A percentile compares a stretch with the other conserved stretches of the same genome.
Evolutionary conservation across 495 filamentous ascomycete species (phyloP).

Genomic region (Xylaria venustula): DNA sequence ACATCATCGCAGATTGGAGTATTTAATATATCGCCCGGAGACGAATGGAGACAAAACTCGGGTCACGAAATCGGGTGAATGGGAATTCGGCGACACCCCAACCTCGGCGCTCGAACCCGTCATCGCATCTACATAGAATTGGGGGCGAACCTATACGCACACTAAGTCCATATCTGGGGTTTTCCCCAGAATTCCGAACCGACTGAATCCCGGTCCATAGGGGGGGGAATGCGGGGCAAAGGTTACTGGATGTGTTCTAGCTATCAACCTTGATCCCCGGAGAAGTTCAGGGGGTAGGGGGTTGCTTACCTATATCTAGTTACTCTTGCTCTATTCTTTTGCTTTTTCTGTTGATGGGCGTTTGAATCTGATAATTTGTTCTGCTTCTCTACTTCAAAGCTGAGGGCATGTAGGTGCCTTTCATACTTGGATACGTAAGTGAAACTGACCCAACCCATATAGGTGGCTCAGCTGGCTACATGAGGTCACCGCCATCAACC

Average conservation of each 20-base stretch:
- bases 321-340: too few species aligned
- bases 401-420: too few species aligned
- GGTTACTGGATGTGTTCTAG: background rate
- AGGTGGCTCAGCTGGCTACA: background rate
- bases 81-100: background rate
- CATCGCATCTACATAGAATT: background rate
- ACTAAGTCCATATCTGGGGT: background rate
- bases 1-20: background rate
- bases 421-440: too few species aligned
- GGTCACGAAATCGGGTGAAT: conserved; percentile 5
- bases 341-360: too few species aligned
- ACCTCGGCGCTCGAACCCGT: conserved; percentile 1
- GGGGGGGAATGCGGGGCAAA: background rate
- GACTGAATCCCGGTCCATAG: background rate
- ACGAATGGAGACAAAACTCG: background rate
- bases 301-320: too few species aligned
- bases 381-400: too few species aligned
- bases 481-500: background rate
- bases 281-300: background rate
- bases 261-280: background rate
- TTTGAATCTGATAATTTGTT: too few species aligned
- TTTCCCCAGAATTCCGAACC: background rate
- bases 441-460: too few species aligned
- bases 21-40: background rate
- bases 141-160: background rate